Base-by-base conservation (phyloP, 768 basidiomycete species). In the Tulasnella calospora region DNA sequence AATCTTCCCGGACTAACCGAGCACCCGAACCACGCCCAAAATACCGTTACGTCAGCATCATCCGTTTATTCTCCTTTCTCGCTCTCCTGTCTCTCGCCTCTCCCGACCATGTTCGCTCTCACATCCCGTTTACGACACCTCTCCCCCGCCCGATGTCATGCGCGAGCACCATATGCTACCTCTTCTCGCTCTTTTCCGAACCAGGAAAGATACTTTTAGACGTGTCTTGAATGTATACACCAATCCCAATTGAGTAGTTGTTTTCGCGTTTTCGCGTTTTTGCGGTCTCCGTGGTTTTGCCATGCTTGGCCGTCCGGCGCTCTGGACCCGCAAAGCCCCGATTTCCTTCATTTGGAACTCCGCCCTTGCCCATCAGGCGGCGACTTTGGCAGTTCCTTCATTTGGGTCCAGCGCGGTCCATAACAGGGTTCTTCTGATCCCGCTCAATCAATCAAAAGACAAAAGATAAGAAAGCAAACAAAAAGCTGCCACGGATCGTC, bases 41-140 rank as follows among this genome's bases (percentile, higher is more conserved):
- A 27, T 3, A 13, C 27, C 13, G 17, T 67, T 67, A 67, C 27
- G 61, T 67, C 61, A 67, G 61, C 61, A 35, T 17, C 30, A 30
- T 35, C 61, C 61, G 61, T 35, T 30, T 67, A 67, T 67, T 67
- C 61, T 67, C 61, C 61, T 67, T 67, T 67, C 61, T 35, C 61
- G 6, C 33, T n/a, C 27, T 35, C 61, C n/a, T 67, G 61, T 27
- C 61, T 67, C 61, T 27, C 61, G 10, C 30, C 19, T 3, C 9
- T 33, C 6, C 61, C 61, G 61, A 67, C 61, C 30, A 15, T 15
- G 44, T 44, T 4, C 41, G 41, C 13, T 44, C 51, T 55, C 19
- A 17, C n/a, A 19, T 17, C 44, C 44, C 44, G 44, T 67, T 67
- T 67, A 67, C 61, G 61, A 67, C 30, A 67, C 38, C 8, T 3